A percentile compares a stretch with the other conserved stretches of the same genome.
Evolutionary conservation across 179 eudicot genomes (phyloP).

Genomic region (Heliamphora pulchella): DNA sequence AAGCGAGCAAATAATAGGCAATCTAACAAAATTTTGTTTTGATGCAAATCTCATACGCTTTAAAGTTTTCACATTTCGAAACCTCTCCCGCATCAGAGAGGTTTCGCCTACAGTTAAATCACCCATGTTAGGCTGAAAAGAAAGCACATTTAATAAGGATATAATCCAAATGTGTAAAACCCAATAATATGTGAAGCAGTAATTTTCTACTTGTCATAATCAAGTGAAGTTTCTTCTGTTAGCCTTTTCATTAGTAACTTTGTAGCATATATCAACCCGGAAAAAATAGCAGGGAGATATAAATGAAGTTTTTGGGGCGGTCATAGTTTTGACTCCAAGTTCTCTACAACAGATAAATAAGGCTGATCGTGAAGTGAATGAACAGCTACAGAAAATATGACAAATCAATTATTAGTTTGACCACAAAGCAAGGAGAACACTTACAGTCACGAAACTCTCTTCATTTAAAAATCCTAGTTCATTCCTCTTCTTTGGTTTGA

Average conservation of each 20-base stretch:
- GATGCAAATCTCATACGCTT: not conserved
- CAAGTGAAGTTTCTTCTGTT: not conserved
- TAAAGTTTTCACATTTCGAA: not conserved
- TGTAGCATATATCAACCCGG: not conserved
- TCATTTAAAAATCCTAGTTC: slow-evolving; percentile 21
- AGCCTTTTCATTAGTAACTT: not conserved
- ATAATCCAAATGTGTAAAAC: not conserved
- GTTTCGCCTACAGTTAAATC: not conserved
- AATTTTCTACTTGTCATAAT: not conserved
- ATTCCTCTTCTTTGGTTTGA: slow-evolving; percentile 39
- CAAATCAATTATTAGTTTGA: not conserved
- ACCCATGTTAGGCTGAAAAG: not conserved
- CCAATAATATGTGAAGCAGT: not conserved
- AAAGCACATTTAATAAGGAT: not conserved
- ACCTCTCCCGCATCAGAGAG: not conserved
- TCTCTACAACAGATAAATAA: too few relatives aligned
- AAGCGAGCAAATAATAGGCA: not conserved
- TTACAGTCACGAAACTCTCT: slow-evolving; percentile 34
- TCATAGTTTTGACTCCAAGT: too few relatives aligned
- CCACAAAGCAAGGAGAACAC: not conserved
- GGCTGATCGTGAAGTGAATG: not conserved
- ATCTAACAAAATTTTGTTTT: not conserved
- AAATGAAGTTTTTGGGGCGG: too few relatives aligned
- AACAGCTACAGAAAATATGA: slow-evolving; percentile 10
- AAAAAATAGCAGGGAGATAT: too few relatives aligned